Evolutionary conservation across 2,329 filamentous ascomycete species (phyloP), one percentile per base, ranked within the genome.

Genomic region (Incumbomyces lentus): DNA sequence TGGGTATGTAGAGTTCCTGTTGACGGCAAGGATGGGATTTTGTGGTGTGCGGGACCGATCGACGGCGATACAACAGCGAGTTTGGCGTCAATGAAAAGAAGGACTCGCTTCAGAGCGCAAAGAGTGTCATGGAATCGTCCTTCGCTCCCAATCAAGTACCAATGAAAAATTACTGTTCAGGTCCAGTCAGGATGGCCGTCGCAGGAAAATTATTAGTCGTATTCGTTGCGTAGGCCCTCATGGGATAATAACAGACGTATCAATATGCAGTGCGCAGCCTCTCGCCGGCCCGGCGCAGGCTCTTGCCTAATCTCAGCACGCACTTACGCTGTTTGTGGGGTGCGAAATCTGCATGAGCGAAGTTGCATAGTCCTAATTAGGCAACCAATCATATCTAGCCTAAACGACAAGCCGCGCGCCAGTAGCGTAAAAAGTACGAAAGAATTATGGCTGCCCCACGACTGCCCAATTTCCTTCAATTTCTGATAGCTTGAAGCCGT

Each of bases 31-130:
- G 8, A 26, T 26, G 22, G 22, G 41, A n/a, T 44, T 36, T 12
- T 30, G 34, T 14, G 31, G 7, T 14, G 41, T 26, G 10, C 10
- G 18, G 32, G 36, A 44, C 17, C 36, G 36, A 44, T 26, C 3
- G 11, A n/a, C 17, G 10, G 22, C 5, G 8, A 26, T 26, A 26
- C 8, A 26, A 26, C 18, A 31, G 42, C 33, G 38, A 47, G 49
- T 47, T 52, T 52, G 47, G 46, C 46, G 55, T 51, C 52, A 55
- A 53, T 26, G 53, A 53, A 54, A 50, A 50, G 53, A 49, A 52
- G 47, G 55, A 50, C 48, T 47, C 37, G 49, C 46, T 42, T 44
- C 22, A 32, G 16, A 18, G 33, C 19, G 41, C 32, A 42, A 33
- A 6, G 40, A 42, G 18, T 40, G 38, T 11, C 22, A 26, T 26